These are phyloP conservation scores for Colletotrichum sp. DNA, from an alignment of 2,329 filamentous ascomycete species.

Conservation along the genomic window DNA sequence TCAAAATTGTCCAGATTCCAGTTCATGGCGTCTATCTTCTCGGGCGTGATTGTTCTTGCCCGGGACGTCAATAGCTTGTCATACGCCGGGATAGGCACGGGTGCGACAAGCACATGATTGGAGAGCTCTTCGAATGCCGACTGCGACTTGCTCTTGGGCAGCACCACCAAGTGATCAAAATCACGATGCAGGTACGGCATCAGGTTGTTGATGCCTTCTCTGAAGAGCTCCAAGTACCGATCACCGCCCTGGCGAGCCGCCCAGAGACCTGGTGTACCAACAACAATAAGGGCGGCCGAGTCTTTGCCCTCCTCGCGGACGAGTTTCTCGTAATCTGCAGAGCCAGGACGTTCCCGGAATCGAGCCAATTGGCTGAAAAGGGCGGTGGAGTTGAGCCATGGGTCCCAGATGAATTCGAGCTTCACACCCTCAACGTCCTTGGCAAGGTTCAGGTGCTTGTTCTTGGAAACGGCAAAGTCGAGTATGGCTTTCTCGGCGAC, in stretches of 20 bases:
- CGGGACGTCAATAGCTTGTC: conserved; percentile 45
- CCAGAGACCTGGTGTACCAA: conserved; percentile 61
- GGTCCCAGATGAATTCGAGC: conserved; percentile 61
- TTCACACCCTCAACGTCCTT: conserved; percentile 13
- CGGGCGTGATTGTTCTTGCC: conserved; percentile 47
- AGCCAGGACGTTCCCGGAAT: conserved; percentile 16
- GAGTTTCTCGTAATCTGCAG: conserved; percentile 10
- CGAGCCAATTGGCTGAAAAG: conserved; percentile 14
- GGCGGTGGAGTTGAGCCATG: conserved; percentile 57
- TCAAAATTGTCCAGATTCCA: conserved; percentile 50
- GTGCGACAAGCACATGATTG: conserved; percentile 37
- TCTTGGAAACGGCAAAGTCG: conserved; percentile 13
- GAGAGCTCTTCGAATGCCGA: conserved; percentile 13
- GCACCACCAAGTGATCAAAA: conserved; percentile 24
- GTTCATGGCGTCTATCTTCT: conserved; percentile 59
- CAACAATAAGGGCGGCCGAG: conserved; percentile 50
- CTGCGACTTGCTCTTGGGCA: conserved; percentile 6
- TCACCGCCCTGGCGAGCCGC: conserved; percentile 56
- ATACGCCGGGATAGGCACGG: conserved; percentile 50
- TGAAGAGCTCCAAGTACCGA: conserved; percentile 49
- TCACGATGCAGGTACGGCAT: conserved; percentile 37
- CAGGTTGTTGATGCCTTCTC: conserved; percentile 49
- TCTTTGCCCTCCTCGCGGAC: conserved; percentile 7
- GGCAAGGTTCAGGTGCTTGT: conserved; percentile 17
- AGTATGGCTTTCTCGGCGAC: conserved; percentile 12